Conservation (phyloP, 2,329 filamentous ascomycete genomes). For the Aspergillus fumigatiaffinis region DNA sequence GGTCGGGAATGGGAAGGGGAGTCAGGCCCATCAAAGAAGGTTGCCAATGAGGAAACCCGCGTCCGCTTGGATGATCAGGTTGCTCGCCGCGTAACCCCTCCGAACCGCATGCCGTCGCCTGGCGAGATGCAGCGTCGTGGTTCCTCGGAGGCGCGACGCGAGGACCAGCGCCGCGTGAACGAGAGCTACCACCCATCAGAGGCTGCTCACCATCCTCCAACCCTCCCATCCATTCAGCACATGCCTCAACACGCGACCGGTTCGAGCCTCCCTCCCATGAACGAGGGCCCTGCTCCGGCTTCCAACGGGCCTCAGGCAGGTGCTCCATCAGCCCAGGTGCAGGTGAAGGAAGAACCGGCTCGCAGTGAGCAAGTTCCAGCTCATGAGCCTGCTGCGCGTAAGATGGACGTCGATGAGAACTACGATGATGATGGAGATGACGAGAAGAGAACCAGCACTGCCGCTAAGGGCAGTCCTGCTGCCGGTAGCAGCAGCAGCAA, state of each 20-base stretch:
- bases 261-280: conserved; percentile 56
- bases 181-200: conserved; percentile 89
- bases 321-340: conserved; percentile 46
- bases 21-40: conserved; percentile 66
- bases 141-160: conserved; percentile 67
- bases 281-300: conserved; percentile 41
- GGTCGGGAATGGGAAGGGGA: conserved; percentile 92
- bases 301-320: conserved; percentile 41
- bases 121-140: conserved; percentile 69
- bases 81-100: conserved; percentile 66
- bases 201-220: conserved; percentile 77
- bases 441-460: conserved; percentile 51
- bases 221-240: conserved; percentile 50
- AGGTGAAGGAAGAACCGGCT: conserved; percentile 54
- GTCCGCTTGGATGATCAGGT: conserved; percentile 81
- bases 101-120: conserved; percentile 58
- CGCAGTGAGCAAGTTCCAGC: conserved; percentile 49
- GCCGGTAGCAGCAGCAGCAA: conserved; percentile 24
- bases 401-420: conserved; percentile 96
- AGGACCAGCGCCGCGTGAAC: conserved; percentile 66
- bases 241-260: conserved; percentile 45
- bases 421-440: conserved; percentile 95
- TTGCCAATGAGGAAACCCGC: conserved; percentile 80
- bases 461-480: conserved; percentile 34
- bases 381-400: conserved; percentile 81